A percentile compares a stretch with the other conserved stretches of the same genome.
Evolutionary conservation across 2,329 filamentous ascomycete species (phyloP).

Genomic region (Ascochyta viciae-villosae): DNA sequence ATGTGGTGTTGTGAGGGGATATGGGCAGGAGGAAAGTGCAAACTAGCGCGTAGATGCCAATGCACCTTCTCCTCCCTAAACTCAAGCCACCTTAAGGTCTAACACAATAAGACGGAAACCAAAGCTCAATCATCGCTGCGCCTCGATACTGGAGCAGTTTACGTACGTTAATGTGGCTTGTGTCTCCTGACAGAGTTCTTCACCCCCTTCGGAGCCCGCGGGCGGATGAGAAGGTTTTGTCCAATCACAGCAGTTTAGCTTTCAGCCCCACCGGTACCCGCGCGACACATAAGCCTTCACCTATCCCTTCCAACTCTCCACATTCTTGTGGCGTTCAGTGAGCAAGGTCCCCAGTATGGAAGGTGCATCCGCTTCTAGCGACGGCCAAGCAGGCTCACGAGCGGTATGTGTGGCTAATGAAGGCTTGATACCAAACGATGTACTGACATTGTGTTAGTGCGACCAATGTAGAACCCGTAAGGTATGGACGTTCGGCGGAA

Average conservation of each 20-base stretch:
- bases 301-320: neutral
- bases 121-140: neutral
- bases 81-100: neutral
- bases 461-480: conserved; percentile 44
- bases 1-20: too few relatives aligned
- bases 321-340: conserved; percentile 6
- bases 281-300: conserved; percentile 12
- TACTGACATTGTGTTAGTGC: conserved; percentile 28
- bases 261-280: conserved; percentile 12
- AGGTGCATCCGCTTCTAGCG: conserved; percentile 8
- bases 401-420: conserved; percentile 11
- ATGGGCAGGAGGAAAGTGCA: too few relatives aligned
- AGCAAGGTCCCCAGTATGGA: conserved; percentile 6
- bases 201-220: conserved; percentile 12
- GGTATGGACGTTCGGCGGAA: neutral
- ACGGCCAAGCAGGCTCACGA: conserved; percentile 9
- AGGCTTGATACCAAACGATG: neutral
- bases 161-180: conserved; percentile 1
- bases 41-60: neutral
- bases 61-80: neutral
- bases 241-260: conserved; percentile 1
- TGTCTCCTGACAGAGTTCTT: neutral
- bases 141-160: neutral
- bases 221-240: neutral
- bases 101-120: neutral